Evolutionary conservation across 73 alveolate species (phyloP), one percentile per base, ranked within the genome.

Genomic region (Breviolum minutum): DNA sequence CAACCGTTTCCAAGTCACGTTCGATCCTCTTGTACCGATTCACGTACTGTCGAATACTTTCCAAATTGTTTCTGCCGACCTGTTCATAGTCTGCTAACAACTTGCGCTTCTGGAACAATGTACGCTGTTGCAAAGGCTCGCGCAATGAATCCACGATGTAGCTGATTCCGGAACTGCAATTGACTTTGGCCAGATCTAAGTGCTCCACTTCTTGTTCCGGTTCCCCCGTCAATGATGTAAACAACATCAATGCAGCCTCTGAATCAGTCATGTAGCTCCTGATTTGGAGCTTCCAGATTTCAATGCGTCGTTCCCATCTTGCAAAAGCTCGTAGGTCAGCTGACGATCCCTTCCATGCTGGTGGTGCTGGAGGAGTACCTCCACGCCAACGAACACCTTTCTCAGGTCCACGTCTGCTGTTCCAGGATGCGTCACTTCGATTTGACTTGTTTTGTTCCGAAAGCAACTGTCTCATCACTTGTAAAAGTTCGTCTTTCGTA

Each of bases 331-430:
- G 79, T 24, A 63, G 95, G 69, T 86, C 95, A 8, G 12, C 11
- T 6, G 79, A 26, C 7, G 19, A 10, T 61, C 22, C n/a, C 40
- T 24, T 2, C 95, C 95, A 86, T 12, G 32, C 0, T 12, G 95
- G 95, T 7, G 95, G 95, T 5, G 29, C 4, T 13, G 95, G 95
- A 0, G 95, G 81, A 0, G 95, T 63, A 29, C 95, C 95, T 0
- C 95, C 95, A 6, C 95, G 95, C 95, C 94, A 84, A 60, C 61
- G 48, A 2, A 84, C 94, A 82, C 24, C 26, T 77, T 84, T 54
- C 61, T 19, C 77, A 2, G 94, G 95, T 0, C 95, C 95, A 7
- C 5, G 69, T 0, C 63, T 0, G 9, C 40, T 5, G 69, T 61
- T 63, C 95, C 95, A 86, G 8, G 95, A 86, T 14, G 94, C 71